Conservation (phyloP, 129 eudicot genomes). For the Lactuca sativa region DNA sequence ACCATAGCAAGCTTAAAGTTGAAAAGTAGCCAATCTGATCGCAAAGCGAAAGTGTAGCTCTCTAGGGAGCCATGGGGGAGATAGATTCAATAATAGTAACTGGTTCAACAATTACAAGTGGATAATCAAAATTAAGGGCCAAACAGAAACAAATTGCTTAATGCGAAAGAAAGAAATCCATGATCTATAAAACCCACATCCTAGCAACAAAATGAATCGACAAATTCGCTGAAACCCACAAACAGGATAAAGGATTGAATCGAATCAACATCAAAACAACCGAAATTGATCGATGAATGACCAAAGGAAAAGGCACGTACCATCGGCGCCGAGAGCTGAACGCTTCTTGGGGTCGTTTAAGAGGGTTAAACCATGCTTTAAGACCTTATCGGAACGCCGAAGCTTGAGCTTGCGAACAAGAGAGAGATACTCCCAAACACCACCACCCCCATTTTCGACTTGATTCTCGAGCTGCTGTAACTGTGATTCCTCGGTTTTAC, state of each 20-base stretch:
- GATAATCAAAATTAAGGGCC: background rate
- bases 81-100: background rate
- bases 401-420: slow-evolving; percentile 90
- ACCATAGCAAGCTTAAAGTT: background rate
- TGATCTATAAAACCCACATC: slow-evolving; percentile 16
- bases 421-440: slow-evolving; percentile 86
- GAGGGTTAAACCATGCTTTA: slow-evolving; percentile 70
- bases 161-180: background rate
- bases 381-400: slow-evolving; percentile 82
- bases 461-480: slow-evolving; percentile 72
- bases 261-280: background rate
- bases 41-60: background rate
- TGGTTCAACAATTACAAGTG: background rate
- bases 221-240: slow-evolving; percentile 16
- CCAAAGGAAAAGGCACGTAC: slow-evolving; percentile 28
- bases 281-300: background rate
- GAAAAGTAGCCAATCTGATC: slow-evolving; percentile 1
- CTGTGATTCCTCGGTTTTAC: slow-evolving; percentile 68
- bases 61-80: background rate
- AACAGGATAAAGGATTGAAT: slow-evolving; percentile 1
- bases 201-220: background rate
- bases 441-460: slow-evolving; percentile 91
- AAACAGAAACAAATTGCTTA: background rate
- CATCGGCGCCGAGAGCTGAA: slow-evolving; percentile 84
- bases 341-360: slow-evolving; percentile 75